Conservation (phyloP, 495 filamentous ascomycete genomes). For the Aspergillus heteromorphus region DNA sequence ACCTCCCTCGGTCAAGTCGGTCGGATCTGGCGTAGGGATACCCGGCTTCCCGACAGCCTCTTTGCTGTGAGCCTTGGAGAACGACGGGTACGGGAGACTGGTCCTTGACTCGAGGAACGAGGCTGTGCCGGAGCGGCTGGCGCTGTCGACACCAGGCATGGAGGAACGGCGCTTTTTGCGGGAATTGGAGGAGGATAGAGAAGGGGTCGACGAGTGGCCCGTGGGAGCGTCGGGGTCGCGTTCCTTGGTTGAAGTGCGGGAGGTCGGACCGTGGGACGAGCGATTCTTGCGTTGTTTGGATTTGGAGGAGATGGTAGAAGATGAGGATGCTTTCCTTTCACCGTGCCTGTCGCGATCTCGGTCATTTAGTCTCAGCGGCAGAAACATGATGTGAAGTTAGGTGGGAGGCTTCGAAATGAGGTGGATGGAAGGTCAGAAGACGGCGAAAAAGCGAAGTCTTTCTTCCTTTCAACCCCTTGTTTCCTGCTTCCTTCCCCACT, state of each 20-base stretch:
- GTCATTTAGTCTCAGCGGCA: conserved; percentile 39
- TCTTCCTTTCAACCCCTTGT: conserved; percentile 9
- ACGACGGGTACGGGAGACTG: conserved; percentile 74
- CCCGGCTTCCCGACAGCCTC: conserved; percentile 66
- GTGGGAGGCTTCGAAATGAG: conserved; percentile 24
- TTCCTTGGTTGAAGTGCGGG: conserved; percentile 45
- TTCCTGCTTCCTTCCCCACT: conserved; percentile 6
- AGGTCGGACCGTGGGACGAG: conserved; percentile 36
- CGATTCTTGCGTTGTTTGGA: conserved; percentile 32
- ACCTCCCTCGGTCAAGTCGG: conserved; percentile 59
- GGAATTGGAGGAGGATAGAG: conserved; percentile 25
- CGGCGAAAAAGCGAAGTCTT: conserved; percentile 7
- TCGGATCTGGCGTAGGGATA: conserved; percentile 73
- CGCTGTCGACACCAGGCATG: conserved; percentile 44
- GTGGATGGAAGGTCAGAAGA: conserved; percentile 25
- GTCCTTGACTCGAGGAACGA: conserved; percentile 49
- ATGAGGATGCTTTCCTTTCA: conserved; percentile 20
- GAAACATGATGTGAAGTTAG: conserved; percentile 30
- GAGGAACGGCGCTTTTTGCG: conserved; percentile 42
- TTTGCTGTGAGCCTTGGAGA: conserved; percentile 87
- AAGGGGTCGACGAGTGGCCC: conserved; percentile 35
- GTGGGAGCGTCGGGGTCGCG: conserved; percentile 30
- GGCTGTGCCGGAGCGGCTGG: conserved; percentile 30
- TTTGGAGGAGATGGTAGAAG: conserved; percentile 24
- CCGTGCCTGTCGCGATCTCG: conserved; percentile 32